Percentiles rank a stretch among this genome's conserved stretches.
Evolutionary conservation across 2,329 filamentous ascomycete genomes (phyloP).

Genomic region (Aspergillus phoenicis): DNA sequence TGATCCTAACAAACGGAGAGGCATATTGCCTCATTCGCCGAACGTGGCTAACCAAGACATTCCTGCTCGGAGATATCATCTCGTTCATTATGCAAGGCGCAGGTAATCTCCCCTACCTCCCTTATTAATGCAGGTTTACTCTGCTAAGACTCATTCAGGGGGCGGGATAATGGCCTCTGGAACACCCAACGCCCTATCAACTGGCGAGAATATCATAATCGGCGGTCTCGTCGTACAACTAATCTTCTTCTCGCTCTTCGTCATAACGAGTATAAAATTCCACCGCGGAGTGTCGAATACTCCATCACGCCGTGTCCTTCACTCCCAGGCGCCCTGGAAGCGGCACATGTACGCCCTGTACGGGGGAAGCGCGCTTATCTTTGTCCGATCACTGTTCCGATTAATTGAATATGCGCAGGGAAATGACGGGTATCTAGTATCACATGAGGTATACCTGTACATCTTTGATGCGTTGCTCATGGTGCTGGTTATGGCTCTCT

Average conservation of each 20-base stretch:
- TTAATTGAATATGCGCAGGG: constrained; percentile 16
- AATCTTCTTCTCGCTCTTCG: constrained; percentile 15
- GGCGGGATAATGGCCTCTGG: constrained; percentile 8
- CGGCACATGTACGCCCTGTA: not conserved
- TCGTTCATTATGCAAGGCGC: constrained; percentile 13
- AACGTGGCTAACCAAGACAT: constrained; percentile 9
- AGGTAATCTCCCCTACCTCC: not conserved
- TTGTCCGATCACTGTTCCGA: constrained; percentile 18
- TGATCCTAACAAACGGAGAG: constrained; percentile 2
- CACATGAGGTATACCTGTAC: constrained; percentile 18
- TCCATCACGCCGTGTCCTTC: not conserved
- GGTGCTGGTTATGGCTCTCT: constrained; percentile 5
- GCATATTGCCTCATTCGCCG: not conserved
- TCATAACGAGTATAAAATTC: constrained; percentile 2
- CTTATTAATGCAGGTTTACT: not conserved
- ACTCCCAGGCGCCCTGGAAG: not conserved
- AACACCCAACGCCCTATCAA: not conserved
- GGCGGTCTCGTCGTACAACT: constrained; percentile 15
- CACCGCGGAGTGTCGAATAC: not conserved
- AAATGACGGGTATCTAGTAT: constrained; percentile 11
- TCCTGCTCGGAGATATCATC: constrained; percentile 11
- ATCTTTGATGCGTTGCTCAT: constrained; percentile 21
- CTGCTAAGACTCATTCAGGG: not conserved
- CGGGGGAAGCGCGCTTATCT: constrained; percentile 15
- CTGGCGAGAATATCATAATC: constrained; percentile 15